Evolutionary conservation across 73 alveolate species (phyloP).

Genomic region (Paraurostyla sp.): DNA sequence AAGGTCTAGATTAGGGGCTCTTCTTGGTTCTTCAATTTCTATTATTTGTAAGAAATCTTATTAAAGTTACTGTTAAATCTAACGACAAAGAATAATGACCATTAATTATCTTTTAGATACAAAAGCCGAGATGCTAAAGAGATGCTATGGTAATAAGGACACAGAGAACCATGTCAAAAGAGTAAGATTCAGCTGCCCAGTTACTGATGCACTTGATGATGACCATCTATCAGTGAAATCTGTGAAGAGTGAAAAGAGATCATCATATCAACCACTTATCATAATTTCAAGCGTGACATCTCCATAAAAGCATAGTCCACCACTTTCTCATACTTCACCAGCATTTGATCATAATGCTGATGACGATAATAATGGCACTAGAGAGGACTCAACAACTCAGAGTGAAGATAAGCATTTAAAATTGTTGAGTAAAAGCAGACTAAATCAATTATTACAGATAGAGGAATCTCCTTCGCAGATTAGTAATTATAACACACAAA

Average conservation of each 20-base stretch:
- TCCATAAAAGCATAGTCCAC: not conserved
- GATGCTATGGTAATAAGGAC: slow-evolving; percentile 33
- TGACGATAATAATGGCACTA: slow-evolving; percentile 26
- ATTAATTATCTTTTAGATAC: slow-evolving; percentile 17
- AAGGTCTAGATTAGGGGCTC: slow-evolving; percentile 17
- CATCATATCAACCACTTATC: not conserved
- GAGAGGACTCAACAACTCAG: slow-evolving; percentile 18
- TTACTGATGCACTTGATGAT: not conserved
- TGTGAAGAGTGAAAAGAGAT: not conserved
- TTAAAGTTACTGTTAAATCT: not conserved
- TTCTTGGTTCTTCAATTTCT: slow-evolving; percentile 13
- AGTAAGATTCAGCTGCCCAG: not conserved
- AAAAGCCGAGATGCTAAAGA: slow-evolving; percentile 37
- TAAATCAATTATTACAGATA: not conserved
- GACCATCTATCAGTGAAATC: not conserved
- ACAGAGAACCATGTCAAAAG: not conserved
- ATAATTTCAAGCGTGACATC: not conserved
- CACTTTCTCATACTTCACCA: not conserved
- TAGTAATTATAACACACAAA: too few species aligned
- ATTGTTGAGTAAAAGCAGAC: not conserved
- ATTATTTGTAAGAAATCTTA: slow-evolving; percentile 3
- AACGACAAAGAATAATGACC: not conserved
- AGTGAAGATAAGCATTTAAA: slow-evolving; percentile 16
- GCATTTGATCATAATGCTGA: not conserved
- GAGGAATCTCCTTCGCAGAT: not conserved